Conservation (phyloP, 371 early-diverging fungal genomes). For the Apophysomyces elegans region DNA sequence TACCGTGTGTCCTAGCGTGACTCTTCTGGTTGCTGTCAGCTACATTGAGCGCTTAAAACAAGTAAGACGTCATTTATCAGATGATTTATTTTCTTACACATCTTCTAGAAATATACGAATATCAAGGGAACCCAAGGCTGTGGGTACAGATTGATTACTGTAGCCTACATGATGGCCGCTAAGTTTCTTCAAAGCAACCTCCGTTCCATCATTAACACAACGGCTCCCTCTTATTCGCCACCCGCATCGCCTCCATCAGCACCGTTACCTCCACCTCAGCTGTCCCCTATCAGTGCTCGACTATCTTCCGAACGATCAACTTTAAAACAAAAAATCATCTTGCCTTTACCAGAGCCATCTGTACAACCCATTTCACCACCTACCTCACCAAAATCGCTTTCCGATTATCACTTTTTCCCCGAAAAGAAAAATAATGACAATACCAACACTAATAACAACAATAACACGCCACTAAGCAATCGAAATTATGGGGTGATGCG, state of each 20-base stretch:
- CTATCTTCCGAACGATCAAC: slow-evolving; percentile 22
- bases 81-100: neutral
- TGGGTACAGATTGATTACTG: slow-evolving; percentile 56
- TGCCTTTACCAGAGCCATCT: neutral
- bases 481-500: slow-evolving; percentile 31
- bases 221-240: slow-evolving; percentile 14
- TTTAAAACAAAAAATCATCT: slow-evolving; percentile 10
- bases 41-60: slow-evolving; percentile 63
- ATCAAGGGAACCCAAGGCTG: slow-evolving; percentile 60
- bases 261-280: slow-evolving; percentile 4
- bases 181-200: slow-evolving; percentile 57
- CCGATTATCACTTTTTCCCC: slow-evolving; percentile 14
- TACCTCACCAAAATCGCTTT: slow-evolving; percentile 28
- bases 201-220: slow-evolving; percentile 34
- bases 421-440: slow-evolving; percentile 15
- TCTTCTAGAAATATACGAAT: slow-evolving; percentile 45
- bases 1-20: slow-evolving; percentile 50
- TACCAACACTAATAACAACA: no score
- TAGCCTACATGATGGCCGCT: slow-evolving; percentile 63
- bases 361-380: slow-evolving; percentile 26
- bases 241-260: slow-evolving; percentile 18
- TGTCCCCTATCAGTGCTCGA: slow-evolving; percentile 11
- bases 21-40: slow-evolving; percentile 56
- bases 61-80: slow-evolving; percentile 34
- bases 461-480: slow-evolving; percentile 10